phyloP scores from a whole-genome alignment of 495 filamentous ascomycete species.

The Penicillium macrosclerotiorum region DNA sequence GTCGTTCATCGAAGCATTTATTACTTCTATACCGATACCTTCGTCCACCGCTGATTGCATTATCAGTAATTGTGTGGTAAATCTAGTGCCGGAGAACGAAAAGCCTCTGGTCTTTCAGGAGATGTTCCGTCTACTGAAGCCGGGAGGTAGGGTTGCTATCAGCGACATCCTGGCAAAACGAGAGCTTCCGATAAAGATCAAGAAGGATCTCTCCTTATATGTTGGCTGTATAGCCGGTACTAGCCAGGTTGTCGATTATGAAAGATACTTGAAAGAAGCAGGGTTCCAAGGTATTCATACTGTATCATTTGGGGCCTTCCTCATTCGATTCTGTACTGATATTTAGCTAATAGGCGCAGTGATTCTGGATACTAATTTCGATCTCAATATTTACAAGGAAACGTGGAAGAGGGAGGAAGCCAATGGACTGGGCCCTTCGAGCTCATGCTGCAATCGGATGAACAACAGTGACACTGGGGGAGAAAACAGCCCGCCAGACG shows the following conservation, averaged over 20 bases:
- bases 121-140: slow-evolving; percentile 58
- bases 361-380: slow-evolving; percentile 50
- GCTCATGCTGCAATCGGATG: not conserved
- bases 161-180: slow-evolving; percentile 60
- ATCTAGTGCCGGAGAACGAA: slow-evolving; percentile 58
- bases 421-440: not conserved
- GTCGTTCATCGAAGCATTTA: slow-evolving; percentile 49
- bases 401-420: not conserved
- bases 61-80: slow-evolving; percentile 63
- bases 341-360: slow-evolving; percentile 38
- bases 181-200: slow-evolving; percentile 47
- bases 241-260: slow-evolving; percentile 51
- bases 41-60: slow-evolving; percentile 50
- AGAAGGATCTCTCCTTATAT: slow-evolving; percentile 48
- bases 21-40: slow-evolving; percentile 51
- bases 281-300: slow-evolving; percentile 51
- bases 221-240: slow-evolving; percentile 61
- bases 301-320: not conserved
- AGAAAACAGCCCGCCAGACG: not conserved
- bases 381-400: slow-evolving; percentile 57
- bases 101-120: slow-evolving; percentile 58
- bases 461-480: not conserved
- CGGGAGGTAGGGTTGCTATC: slow-evolving; percentile 62
- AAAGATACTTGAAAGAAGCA: slow-evolving; percentile 48
- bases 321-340: slow-evolving; percentile 2